Conservation (phyloP, 176 grass and related monocot genomes). For the Cenchrus purpureus region DNA sequence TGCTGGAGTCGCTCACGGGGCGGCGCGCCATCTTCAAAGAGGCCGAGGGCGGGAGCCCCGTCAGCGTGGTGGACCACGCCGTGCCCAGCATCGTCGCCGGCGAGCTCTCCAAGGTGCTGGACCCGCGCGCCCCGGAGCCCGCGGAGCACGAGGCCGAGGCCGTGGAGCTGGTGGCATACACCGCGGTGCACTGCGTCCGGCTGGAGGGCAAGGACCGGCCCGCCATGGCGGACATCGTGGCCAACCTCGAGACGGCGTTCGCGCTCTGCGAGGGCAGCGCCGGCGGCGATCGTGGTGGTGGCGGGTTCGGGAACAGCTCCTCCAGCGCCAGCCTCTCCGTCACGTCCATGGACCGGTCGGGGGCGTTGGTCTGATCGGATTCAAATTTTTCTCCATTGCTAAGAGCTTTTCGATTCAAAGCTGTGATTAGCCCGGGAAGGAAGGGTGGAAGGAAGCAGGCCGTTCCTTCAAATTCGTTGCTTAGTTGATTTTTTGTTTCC, state of each 20-base stretch:
- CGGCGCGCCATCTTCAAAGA: conserved; percentile 77
- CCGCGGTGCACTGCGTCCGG: conserved; percentile 74
- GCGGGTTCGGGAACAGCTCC: conserved; percentile 47
- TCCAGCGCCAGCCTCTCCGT: conserved; percentile 68
- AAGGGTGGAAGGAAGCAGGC: neutral
- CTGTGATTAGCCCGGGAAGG: conserved; percentile 48
- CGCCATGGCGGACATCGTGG: conserved; percentile 70
- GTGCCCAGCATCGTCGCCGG: conserved; percentile 56
- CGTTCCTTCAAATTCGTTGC: conserved; percentile 23
- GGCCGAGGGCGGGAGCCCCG: conserved; percentile 52
- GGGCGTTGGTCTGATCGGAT: neutral
- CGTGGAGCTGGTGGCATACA: conserved; percentile 76
- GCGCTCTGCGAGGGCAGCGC: conserved; percentile 64
- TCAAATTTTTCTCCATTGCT: neutral
- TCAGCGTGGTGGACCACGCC: conserved; percentile 77
- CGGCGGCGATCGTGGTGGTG: neutral
- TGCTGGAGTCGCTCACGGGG: conserved; percentile 84
- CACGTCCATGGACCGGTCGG: conserved; percentile 56
- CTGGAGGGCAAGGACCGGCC: conserved; percentile 78
- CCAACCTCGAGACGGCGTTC: conserved; percentile 79
- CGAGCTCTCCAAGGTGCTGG: conserved; percentile 64
- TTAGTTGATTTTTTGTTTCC: conserved; percentile 36
- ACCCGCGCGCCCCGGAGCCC: conserved; percentile 47
- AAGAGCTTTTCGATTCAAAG: conserved; percentile 9
- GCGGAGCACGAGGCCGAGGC: conserved; percentile 68